Evolutionary conservation across 2,329 filamentous ascomycete species (phyloP), one percentile per base, ranked within the genome.

Genomic region (Aspergillus sp.): DNA sequence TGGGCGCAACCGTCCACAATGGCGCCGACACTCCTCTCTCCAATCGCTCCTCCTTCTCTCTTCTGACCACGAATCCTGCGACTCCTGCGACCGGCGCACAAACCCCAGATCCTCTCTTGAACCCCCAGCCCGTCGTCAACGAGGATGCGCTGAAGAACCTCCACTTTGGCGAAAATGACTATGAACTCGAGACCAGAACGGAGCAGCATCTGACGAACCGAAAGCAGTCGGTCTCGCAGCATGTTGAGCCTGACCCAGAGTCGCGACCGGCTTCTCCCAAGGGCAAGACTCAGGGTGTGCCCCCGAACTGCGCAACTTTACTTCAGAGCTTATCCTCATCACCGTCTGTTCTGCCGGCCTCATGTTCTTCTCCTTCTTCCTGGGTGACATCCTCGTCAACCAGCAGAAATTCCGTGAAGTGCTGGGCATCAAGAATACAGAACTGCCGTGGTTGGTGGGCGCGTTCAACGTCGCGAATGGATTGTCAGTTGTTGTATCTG

Each of bases 401-500:
- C 70, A 72, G 51, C 49, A 63, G 27, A 53, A 61, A 13, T 54
- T 73, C 41, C 60, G 64, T 31, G 34, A 50, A 9, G 67, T 66
- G 1, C 53, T 73, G 3, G 67, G 61, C 1, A 63, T 73, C n/a
- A 56, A 59, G 7, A 64, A 62, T 37, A 62, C 65, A 5, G 56
- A 71, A 42, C 54, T 70, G 1, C 68, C 70, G 1, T 73, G 70
- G 70, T 58, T 73, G 1, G 54, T 69, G 1, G 70, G 70, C 6
- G 61, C 68, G 1, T 70, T 67, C 45, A 60, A 70, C 29, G 59
- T 66, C 1, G 69, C 70, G 2, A 64, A 69, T 7, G 70, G 69
- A 2, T 46, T 73, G 2, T 70, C 66, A 0, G 70, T 73, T 27
- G 66, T 72, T 7, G 57, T 62, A n/a, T 71, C 54, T 4, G 59